Conservation (phyloP, 441 rosid species). For the Macaranga tanarius region DNA sequence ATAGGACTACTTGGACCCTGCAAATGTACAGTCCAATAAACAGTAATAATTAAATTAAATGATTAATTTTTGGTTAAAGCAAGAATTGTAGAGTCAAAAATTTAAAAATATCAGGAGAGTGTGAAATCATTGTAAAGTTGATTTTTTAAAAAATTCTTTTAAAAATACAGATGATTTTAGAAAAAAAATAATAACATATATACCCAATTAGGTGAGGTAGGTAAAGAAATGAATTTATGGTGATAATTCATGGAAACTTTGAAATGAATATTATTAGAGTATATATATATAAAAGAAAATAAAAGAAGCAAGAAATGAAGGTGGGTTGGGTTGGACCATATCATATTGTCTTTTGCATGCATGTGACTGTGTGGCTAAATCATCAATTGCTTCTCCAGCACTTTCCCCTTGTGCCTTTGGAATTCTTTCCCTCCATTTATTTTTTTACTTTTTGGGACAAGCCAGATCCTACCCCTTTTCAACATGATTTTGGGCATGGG, state of each 20-base stretch:
- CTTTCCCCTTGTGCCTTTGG: background rate
- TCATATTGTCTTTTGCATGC: slow-evolving; percentile 22
- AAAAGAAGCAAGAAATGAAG: slow-evolving; percentile 14
- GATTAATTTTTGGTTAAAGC: too few relatives aligned
- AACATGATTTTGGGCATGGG: slow-evolving; percentile 24
- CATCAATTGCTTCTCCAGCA: slow-evolving; percentile 4
- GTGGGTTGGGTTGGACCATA: slow-evolving; percentile 21
- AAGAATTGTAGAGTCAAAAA: too few relatives aligned
- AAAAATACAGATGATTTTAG: too few relatives aligned
- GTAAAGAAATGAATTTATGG: slow-evolving; percentile 15
- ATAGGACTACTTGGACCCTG: too few relatives aligned
- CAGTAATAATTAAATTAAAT: too few relatives aligned
- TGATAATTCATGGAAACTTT: background rate
- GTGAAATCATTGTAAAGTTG: too few relatives aligned
- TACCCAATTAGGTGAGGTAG: slow-evolving; percentile 18
- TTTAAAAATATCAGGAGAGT: too few relatives aligned
- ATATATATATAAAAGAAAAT: background rate
- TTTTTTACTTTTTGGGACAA: background rate
- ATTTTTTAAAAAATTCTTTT: too few relatives aligned
- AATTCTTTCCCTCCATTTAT: slow-evolving; percentile 6
- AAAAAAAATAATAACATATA: background rate
- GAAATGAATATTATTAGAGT: background rate
- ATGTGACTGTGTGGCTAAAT: slow-evolving; percentile 17
- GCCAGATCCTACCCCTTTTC: background rate
- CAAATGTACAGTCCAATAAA: too few relatives aligned